Base-by-base conservation (phyloP, 1,284 basidiomycete species). In the Thecaphora frezii region DNA sequence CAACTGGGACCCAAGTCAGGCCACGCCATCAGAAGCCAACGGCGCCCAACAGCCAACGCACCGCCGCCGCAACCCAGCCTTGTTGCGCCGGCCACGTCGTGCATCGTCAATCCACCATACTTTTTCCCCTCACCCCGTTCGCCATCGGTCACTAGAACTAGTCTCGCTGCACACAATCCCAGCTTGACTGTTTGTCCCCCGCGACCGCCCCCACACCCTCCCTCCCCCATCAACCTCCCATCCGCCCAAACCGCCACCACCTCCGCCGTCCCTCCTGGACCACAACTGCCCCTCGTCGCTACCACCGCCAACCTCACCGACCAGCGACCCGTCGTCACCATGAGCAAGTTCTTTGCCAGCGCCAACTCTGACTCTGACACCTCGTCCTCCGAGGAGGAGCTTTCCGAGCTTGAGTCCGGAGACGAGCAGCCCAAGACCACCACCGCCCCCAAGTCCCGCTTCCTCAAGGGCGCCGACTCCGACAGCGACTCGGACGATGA, bases 301-400 rank as follows among this genome's bases (percentile, higher is more conserved):
- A 44, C 22, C 46, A 23, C 19, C 38, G 33, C 7, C 40, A 41
- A 14, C 14, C 8, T 22, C 3, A 9, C 40, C 40, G 19, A 36
- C 33, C 8, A n/a, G 5, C 33, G 3, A 16, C 33, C 12, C 23
- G 25, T 24, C 18, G 22, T 5, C 26, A 33, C 33, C 21, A 38
- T 55, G 22, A 54, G 52, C 19, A 33, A 28, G 24, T 21, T 26
- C 38, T 40, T 33, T 3, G 9, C 25, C 21, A 48, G 14, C 48
- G 69, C 70, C 53, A 73, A 76, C 53, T 78, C 76, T 44, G 76
- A 77, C 67, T 75, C 73, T 44, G 74, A 77, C 51, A 76, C 74
- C 43, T 69, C 66, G 21, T 70, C 67, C 23, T 69, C 67, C 44
- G 76, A 78, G 52, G 76, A 77, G 58, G 76, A 78, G 69, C 64